Evolutionary conservation across 768 basidiomycete genomes (phyloP).

Genomic region (Mycena maculata): DNA sequence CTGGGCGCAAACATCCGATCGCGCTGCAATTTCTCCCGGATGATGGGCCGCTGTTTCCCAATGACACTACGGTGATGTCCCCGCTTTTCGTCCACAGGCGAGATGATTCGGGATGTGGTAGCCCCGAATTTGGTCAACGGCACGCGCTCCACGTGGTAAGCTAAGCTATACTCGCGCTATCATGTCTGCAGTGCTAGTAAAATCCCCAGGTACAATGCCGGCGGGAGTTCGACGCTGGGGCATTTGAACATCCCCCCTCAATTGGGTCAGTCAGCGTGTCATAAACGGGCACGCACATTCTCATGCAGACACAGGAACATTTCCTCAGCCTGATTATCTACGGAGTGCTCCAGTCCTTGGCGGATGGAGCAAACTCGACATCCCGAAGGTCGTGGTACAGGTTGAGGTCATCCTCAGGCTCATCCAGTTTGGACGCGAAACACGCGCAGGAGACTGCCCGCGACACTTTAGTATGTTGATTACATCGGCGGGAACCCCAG

Average conservation of each 20-base stretch:
- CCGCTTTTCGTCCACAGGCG: no score
- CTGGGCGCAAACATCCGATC: constrained; percentile 44
- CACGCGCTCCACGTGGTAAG: constrained; percentile 38
- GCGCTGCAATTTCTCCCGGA: constrained; percentile 47
- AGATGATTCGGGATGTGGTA: no score
- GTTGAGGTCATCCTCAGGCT: constrained; percentile 43
- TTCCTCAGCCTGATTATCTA: constrained; percentile 47
- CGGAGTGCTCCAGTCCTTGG: constrained; percentile 45
- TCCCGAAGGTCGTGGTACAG: constrained; percentile 38
- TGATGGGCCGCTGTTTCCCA: constrained; percentile 35
- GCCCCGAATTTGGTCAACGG: constrained; percentile 40
- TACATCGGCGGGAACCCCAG: constrained; percentile 12
- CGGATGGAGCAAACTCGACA: constrained; percentile 45
- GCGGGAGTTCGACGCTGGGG: constrained; percentile 43
- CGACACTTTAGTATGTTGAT: not conserved
- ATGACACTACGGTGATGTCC: no score
- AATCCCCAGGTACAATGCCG: constrained; percentile 38
- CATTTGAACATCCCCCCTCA: constrained; percentile 41
- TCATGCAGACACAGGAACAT: constrained; percentile 37
- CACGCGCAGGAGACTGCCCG: constrained; percentile 18
- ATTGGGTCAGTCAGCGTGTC: constrained; percentile 44
- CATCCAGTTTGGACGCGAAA: constrained; percentile 39
- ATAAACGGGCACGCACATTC: not conserved
- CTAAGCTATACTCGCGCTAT: not conserved
- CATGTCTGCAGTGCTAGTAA: not conserved